Evolutionary conservation across 2,329 filamentous ascomycete genomes (phyloP).

Genomic region (Clonostachys solani): DNA sequence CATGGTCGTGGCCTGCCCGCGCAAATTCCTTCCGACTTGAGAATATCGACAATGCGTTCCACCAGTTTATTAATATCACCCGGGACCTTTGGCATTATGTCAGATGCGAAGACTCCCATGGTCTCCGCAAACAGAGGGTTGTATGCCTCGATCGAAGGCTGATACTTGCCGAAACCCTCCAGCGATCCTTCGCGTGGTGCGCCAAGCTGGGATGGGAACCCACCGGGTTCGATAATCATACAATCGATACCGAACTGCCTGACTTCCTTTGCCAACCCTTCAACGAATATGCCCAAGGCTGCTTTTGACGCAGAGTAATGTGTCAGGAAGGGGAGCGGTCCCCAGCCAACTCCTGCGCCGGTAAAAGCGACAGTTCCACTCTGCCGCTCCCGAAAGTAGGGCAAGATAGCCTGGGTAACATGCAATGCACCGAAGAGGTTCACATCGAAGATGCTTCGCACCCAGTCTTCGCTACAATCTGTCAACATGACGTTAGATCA

Average conservation of each 20-base stretch:
- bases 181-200: constrained; percentile 12
- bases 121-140: constrained; percentile 10
- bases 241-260: constrained; percentile 15
- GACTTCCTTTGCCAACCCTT: constrained; percentile 20
- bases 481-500: not conserved
- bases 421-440: constrained; percentile 19
- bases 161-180: constrained; percentile 6
- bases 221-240: constrained; percentile 23
- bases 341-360: constrained; percentile 17
- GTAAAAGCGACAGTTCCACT: constrained; percentile 19
- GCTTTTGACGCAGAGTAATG: constrained; percentile 22
- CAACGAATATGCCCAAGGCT: constrained; percentile 17
- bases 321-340: constrained; percentile 18
- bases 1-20: constrained; percentile 13
- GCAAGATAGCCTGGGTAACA: constrained; percentile 17
- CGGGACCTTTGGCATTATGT: constrained; percentile 14
- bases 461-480: constrained; percentile 10
- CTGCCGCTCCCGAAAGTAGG: constrained; percentile 15
- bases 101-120: constrained; percentile 11
- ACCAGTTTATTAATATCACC: constrained; percentile 15
- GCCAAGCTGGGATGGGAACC: constrained; percentile 18
- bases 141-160: constrained; percentile 10
- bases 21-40: constrained; percentile 16
- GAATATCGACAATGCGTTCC: constrained; percentile 14
- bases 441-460: constrained; percentile 16